Evolutionary conservation across 169 alveolate species (phyloP), one percentile per base, ranked within the genome.

Genomic region (Plasmodium ovale): DNA sequence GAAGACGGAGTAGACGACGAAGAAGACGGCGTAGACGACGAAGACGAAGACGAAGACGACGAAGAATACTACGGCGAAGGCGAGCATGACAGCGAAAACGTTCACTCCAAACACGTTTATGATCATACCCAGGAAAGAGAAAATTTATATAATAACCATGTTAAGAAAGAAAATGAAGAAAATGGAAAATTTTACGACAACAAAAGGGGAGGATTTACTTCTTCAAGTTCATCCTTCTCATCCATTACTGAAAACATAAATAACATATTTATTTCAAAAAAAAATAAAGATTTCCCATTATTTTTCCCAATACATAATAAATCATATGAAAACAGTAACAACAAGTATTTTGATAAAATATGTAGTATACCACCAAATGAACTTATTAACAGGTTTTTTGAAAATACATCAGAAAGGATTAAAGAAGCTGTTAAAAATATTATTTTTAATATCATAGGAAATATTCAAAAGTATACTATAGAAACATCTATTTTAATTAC

Each of bases 401-500:
- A 92, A 25, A 65, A 77, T 62, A 95, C 97, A 14, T 89, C 97
- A 7, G 73, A 44, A 56, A 68, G 95, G 54, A 97, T 94, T 37
- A 84, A 91, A 39, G 97, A 94, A 65, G 97, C 97, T n/a, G 96
- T 87, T 35, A 94, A 92, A 87, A 90, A 79, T 56, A 94, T 94
- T n/a, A 95, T 94, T 37, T 85, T 84, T 54, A 87, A 94, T 19
- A 67, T 94, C 27, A 88, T 94, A 31, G 97, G 97, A 10, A 87
- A 95, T 54, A 87, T 94, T 72, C 93, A 92, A 84, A 87, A 92
- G 42, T 94, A 94, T 58, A 64, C 96, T 47, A 84, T 94, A 7
- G 97, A 94, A 72, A 94, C 97, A 9, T 94, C 97, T 31, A 84
- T 94, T 59, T 69, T 94, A 25, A 94, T 96, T 73, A 92, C 97